phyloP scores from a whole-genome alignment of 2,329 filamentous ascomycete genomes.

The Ceratocystis ficicola region DNA sequence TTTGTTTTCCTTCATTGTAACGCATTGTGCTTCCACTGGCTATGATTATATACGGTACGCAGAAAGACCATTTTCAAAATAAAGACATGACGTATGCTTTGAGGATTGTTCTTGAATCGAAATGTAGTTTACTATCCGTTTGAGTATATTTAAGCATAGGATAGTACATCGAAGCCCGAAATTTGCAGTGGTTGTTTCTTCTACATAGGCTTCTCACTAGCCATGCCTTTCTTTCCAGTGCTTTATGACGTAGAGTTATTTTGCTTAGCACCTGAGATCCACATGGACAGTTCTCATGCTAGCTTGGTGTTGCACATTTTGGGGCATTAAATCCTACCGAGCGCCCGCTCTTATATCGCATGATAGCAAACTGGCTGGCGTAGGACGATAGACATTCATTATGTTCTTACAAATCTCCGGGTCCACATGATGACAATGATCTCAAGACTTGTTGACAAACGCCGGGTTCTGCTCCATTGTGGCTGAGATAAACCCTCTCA shows the following conservation, averaged over 20 bases:
- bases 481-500: conserved; percentile 70
- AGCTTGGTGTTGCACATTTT: background rate
- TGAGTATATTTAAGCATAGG: background rate
- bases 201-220: background rate
- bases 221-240: background rate
- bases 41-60: conserved; percentile 3
- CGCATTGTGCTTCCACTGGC: background rate
- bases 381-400: background rate
- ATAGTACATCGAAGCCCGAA: background rate
- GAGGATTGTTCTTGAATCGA: background rate
- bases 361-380: background rate
- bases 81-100: conserved; percentile 9
- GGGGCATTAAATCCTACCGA: no score
- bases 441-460: conserved; percentile 37
- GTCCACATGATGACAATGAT: background rate
- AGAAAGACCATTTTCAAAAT: background rate
- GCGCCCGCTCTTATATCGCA: background rate
- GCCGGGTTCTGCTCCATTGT: conserved; percentile 84
- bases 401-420: background rate
- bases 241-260: background rate
- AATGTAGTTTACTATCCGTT: background rate
- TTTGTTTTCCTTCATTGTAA: background rate
- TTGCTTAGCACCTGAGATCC: background rate
- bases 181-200: background rate
- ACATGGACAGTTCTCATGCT: background rate